Percentiles rank a stretch among this genome's conserved stretches.
These are phyloP conservation scores for Salpingoeca rosetta DNA, from an alignment of 78 protist species.

Conservation along the genomic window DNA sequence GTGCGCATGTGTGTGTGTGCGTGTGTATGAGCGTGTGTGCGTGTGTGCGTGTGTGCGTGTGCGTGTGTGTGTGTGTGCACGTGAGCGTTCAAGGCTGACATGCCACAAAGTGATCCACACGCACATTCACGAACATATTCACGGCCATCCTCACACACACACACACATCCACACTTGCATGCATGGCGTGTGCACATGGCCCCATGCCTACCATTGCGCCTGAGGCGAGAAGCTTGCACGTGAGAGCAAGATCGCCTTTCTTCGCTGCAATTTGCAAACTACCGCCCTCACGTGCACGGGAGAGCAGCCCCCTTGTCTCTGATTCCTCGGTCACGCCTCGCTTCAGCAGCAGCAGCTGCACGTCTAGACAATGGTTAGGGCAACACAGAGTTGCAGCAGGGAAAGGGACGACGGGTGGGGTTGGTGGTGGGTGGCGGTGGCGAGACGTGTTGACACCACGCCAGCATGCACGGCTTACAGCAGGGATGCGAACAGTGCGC, in stretches of 20 bases:
- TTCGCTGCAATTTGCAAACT: background rate
- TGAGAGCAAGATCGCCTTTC: background rate
- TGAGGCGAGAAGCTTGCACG: background rate
- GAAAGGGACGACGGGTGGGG: too few relatives aligned
- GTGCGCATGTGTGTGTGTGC: background rate
- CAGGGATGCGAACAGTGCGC: too few relatives aligned
- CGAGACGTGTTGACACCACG: too few relatives aligned
- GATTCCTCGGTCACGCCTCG: background rate
- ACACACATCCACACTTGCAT: background rate
- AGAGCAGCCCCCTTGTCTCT: background rate
- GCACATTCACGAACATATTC: too few relatives aligned
- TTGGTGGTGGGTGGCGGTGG: too few relatives aligned
- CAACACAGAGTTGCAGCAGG: too few relatives aligned
- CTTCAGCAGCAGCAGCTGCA: background rate
- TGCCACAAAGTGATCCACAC: background rate
- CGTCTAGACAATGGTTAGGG: too few relatives aligned
- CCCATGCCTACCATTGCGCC: too few relatives aligned
- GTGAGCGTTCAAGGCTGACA: background rate
- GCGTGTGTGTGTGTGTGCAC: background rate
- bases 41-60: background rate
- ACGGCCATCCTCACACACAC: background rate
- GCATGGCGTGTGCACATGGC: too few relatives aligned
- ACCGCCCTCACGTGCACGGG: background rate
- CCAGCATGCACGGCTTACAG: too few relatives aligned
- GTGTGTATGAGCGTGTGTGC: background rate